Conservation (phyloP, 2,329 filamentous ascomycete species). For the Clarireedia sp. region DNA sequence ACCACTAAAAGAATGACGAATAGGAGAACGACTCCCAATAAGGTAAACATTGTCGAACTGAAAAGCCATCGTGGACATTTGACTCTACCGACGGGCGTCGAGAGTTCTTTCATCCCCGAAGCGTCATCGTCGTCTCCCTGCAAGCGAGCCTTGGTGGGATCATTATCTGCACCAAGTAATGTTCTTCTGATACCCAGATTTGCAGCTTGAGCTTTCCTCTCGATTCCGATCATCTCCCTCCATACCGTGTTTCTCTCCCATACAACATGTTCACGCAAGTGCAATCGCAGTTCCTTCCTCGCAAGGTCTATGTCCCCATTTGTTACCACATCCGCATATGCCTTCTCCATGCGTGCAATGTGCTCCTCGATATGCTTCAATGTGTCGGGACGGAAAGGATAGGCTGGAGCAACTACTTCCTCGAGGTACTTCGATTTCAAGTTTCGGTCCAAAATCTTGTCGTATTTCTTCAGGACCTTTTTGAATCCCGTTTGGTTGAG, state of each 20-base stretch:
- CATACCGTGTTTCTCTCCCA: constrained; percentile 99
- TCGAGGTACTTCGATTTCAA: constrained; percentile 72
- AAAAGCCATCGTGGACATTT: constrained; percentile 74
- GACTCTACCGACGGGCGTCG: constrained; percentile 73
- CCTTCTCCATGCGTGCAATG: constrained; percentile 66
- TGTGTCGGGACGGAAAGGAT: constrained; percentile 71
- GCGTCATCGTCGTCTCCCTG: constrained; percentile 75
- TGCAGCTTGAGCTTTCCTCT: constrained; percentile 88
- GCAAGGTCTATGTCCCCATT: constrained; percentile 70
- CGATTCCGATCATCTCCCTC: constrained; percentile 97
- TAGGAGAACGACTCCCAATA: constrained; percentile 61
- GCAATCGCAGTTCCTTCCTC: constrained; percentile 77
- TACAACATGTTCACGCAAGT: constrained; percentile 91
- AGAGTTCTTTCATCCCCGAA: constrained; percentile 56
- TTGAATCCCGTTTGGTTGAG: constrained; percentile 94
- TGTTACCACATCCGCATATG: constrained; percentile 77
- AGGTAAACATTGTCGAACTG: constrained; percentile 69
- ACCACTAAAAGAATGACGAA: constrained; percentile 69
- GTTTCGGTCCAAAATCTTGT: constrained; percentile 84
- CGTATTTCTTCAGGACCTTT: constrained; percentile 96
- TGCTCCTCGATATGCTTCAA: constrained; percentile 62
- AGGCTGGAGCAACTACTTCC: constrained; percentile 64
- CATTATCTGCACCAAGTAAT: constrained; percentile 67
- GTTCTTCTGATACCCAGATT: constrained; percentile 74
- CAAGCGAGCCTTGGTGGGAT: constrained; percentile 58